Conservation (phyloP, 2,329 filamentous ascomycete genomes). For the Aphanoascus verrucosus region DNA sequence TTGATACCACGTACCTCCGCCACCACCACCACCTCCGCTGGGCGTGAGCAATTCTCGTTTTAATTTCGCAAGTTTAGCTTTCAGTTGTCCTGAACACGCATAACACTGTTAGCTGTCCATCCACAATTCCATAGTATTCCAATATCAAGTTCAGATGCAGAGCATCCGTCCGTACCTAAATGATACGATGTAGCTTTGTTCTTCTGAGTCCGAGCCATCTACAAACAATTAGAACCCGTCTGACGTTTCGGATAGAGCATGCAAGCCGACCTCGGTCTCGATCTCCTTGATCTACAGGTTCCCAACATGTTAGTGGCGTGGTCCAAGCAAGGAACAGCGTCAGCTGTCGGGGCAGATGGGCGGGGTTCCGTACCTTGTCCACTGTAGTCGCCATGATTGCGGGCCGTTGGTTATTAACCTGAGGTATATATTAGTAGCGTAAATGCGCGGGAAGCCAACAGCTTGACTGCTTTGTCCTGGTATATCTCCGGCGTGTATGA, state of each 20-base stretch:
- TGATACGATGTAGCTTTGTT: slow-evolving; percentile 93
- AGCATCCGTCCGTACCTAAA: slow-evolving; percentile 47
- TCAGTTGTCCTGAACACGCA: slow-evolving; percentile 57
- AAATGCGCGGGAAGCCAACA: background rate
- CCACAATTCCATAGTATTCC: background rate
- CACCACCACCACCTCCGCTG: slow-evolving; percentile 65
- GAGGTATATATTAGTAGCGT: background rate
- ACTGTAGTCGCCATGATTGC: slow-evolving; percentile 80
- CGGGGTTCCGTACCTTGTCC: slow-evolving; percentile 61
- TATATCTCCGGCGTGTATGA: background rate
- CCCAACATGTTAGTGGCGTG: slow-evolving; percentile 25
- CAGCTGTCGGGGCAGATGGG: background rate
- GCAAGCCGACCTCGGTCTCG: slow-evolving; percentile 69
- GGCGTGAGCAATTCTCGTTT: slow-evolving; percentile 93
- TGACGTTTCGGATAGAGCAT: background rate
- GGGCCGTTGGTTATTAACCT: background rate
- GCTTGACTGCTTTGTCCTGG: background rate
- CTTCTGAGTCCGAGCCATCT: slow-evolving; percentile 96
- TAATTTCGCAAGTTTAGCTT: slow-evolving; percentile 95
- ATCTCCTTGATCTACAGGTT: slow-evolving; percentile 76
- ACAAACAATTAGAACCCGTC: slow-evolving; percentile 16
- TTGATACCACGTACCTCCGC: slow-evolving; percentile 43
- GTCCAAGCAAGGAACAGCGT: background rate
- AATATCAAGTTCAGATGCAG: background rate
- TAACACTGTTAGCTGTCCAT: slow-evolving; percentile 7